A percentile compares a stretch with the other conserved stretches of the same genome.
Evolutionary conservation across 23 red algal genomes (phyloP).

Genomic region (Cyanidium caldarium): DNA sequence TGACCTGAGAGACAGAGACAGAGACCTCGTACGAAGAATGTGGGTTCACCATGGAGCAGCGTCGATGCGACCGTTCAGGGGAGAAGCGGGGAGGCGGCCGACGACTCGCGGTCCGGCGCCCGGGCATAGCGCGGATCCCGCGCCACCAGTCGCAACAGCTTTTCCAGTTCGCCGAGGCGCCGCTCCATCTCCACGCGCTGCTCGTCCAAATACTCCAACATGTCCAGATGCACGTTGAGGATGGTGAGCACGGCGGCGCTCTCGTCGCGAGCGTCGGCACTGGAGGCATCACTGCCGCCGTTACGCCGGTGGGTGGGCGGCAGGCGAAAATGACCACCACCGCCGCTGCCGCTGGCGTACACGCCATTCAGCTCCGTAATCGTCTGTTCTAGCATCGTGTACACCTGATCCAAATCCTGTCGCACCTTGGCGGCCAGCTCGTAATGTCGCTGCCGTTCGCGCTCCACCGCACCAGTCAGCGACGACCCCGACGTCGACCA

Average conservation of each 20-base stretch:
- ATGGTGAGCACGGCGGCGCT: not conserved
- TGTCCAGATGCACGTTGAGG: constrained; percentile 4
- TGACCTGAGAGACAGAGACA: constrained; percentile 13
- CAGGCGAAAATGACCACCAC: not conserved
- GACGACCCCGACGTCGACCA: not conserved
- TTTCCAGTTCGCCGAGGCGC: not conserved
- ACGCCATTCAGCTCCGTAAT: not conserved
- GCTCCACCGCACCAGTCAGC: not conserved
- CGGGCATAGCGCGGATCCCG: not conserved
- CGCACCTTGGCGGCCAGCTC: not conserved
- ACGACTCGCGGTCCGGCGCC: not conserved
- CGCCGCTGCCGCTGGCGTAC: not conserved
- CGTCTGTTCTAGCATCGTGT: not conserved
- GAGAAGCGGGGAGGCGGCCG: too few relatives aligned
- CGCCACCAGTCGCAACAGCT: not conserved
- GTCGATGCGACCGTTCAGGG: too few relatives aligned
- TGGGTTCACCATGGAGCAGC: too few relatives aligned
- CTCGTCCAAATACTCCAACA: not conserved
- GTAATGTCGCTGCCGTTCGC: not conserved
- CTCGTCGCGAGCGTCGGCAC: not conserved
- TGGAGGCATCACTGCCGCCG: too few relatives aligned
- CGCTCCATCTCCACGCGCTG: not conserved
- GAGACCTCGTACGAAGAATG: too few relatives aligned
- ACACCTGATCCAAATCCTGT: not conserved
- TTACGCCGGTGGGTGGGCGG: not conserved